Base-by-base conservation (phyloP, 345 rosid genomes). In the Physaria fendleri region DNA sequence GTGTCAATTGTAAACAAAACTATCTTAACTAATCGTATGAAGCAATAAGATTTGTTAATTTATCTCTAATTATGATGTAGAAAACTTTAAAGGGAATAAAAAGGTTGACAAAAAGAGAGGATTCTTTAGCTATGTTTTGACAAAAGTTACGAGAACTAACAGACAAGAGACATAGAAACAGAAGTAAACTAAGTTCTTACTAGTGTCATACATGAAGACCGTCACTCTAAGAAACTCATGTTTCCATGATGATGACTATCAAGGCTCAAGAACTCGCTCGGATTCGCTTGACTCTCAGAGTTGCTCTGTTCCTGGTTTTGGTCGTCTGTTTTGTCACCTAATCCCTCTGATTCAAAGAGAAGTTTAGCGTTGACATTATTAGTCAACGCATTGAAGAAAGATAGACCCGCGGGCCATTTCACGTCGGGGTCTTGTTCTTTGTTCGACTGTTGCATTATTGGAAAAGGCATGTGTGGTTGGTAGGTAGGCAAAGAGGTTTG, bases 341-440 rank as follows among this genome's bases (percentile, higher is more conserved):
- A 54, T 28, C 76, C 79, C 28, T 92, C 94, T 0, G 87, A 77
- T 18, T 81, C 80, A 40, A 87, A 85, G 69, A 93, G 65, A 40
- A 89, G 94, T 80, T 85, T 87, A 29, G 85, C 88, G 8, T 87
- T 89, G 9, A 80, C 73, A 35, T 80, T 74, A 15, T 86, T 85
- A 0, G 95, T 83, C 51, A 93, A 79, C 17, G 92, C 96, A 59
- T 77, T 85, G 72, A 89, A 89, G 82, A 89, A 85, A 35, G 94
- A 81, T 77, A 85, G 42, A 18, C 97, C 96, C 35, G 85, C 81
- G 8, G 97, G 95, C 99, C 99, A 87, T 71, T 93, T 87, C 67
- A 89, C 82, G 64, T 89, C 97, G 6, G 60, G 71, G 57, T 89
- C 90, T 11, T 77, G 91, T 58, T 71, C 71, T 50, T 71, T 65